Evolutionary conservation across 306 rosid species (phyloP), one percentile per base, ranked within the genome.

Genomic region (Lagenaria siceraria): DNA sequence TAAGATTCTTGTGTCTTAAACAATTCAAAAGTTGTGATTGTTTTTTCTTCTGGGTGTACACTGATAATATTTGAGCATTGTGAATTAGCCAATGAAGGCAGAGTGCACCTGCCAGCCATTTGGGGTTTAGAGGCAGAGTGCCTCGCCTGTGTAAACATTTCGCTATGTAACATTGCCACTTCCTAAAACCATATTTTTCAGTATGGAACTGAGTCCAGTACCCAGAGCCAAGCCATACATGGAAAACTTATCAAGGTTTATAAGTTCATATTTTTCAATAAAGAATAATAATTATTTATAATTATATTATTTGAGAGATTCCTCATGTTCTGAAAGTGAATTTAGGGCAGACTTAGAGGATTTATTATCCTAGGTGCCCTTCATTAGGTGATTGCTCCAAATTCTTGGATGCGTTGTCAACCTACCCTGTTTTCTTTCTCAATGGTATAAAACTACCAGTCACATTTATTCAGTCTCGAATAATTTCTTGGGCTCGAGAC

Each of bases 1-100:
- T 77, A 87, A 85, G 75, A 96, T 93, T 75, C 89, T 88, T 48
- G 82, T 89, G 53, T 80, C 80, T 75, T 91, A 84, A 88, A 25
- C 19, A 8, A 33, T 18, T 52, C 12, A 46, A 4, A 48, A 71
- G 25, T 27, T 48, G 15, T 25, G n/a, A 70, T 6, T 70, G 55
- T 13, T 71, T 70, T n/a, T 17, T 19, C 35, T 18, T 51, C 27
- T 31, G 7, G 43, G 27, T 49, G 77, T 31, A 73, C 77, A 51
- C 40, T 19, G 62, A 73, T 27, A 31, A 52, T 52, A 52, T n/a
- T 27, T 27, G 25, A 48, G 76, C 14, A 21, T 48, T 71, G 42
- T 49, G 59, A 24, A 36, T 40, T 63, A 69, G 75, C 55, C 53
- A 43, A 24, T 24, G 46, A 73, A 51, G 77, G 77, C 48, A 52